Conservation (phyloP, 106 monocot genomes). For the Dioscorea zingiberensis region DNA sequence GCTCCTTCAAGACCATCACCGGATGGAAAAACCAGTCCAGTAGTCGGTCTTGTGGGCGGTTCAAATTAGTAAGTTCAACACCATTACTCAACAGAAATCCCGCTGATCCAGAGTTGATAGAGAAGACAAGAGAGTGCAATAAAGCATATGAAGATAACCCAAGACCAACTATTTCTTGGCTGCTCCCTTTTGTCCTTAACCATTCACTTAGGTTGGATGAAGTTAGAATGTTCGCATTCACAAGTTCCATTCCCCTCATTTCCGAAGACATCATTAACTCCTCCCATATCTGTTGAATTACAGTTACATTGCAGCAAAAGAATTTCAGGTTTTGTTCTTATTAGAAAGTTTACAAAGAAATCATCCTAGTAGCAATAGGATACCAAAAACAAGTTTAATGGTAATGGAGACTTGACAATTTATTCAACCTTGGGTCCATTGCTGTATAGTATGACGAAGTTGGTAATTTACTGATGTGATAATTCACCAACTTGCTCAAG, state of each 20-base stretch:
- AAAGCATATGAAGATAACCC: slow-evolving; percentile 61
- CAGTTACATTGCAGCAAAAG: too few species aligned
- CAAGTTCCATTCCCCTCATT: slow-evolving; percentile 57
- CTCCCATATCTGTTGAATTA: slow-evolving; percentile 67
- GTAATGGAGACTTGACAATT: too few species aligned
- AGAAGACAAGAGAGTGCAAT: slow-evolving; percentile 33
- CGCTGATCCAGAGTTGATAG: slow-evolving; percentile 56
- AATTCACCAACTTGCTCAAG: too few species aligned
- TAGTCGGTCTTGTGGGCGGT: slow-evolving; percentile 69
- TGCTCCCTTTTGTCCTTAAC: slow-evolving; percentile 47
- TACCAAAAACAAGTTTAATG: too few species aligned
- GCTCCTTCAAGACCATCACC: slow-evolving; percentile 82
- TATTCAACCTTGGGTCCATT: too few species aligned
- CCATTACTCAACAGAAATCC: slow-evolving; percentile 55
- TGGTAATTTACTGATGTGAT: too few species aligned
- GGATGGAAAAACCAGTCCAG: slow-evolving; percentile 95
- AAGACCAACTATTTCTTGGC: slow-evolving; percentile 46
- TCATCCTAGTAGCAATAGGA: too few species aligned
- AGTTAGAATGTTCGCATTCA: slow-evolving; percentile 52
- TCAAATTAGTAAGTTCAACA: slow-evolving; percentile 53
- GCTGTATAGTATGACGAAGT: too few species aligned
- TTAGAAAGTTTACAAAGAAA: too few species aligned
- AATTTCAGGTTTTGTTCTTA: too few species aligned
- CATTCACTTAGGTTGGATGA: slow-evolving; percentile 54
- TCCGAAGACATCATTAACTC: slow-evolving; percentile 61